Percentiles rank a stretch among this genome's conserved stretches.
These are phyloP conservation scores for Colletotrichum truncatum DNA, from an alignment of 2,329 filamentous ascomycete species.

Conservation along the genomic window DNA sequence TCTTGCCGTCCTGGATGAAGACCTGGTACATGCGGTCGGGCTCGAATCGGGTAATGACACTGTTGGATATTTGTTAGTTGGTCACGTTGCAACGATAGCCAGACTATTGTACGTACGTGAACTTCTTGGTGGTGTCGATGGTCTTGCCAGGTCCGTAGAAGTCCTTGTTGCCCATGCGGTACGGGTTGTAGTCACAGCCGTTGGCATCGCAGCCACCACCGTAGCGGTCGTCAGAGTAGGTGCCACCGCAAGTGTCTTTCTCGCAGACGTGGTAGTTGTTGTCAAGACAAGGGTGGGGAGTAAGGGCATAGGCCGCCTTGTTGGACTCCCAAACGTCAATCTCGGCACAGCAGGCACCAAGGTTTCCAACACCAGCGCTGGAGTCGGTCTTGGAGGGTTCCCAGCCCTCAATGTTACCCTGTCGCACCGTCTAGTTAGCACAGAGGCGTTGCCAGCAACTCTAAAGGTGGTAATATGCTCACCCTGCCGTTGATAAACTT, in stretches of 20 bases:
- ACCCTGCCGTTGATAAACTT: conserved; percentile 58
- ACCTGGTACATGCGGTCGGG: conserved; percentile 28
- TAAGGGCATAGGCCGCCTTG: conserved; percentile 35
- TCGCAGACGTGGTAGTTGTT: conserved; percentile 33
- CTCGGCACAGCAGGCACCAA: conserved; percentile 36
- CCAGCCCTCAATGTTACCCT: conserved; percentile 37
- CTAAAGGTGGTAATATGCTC: not conserved
- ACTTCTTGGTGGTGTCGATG: conserved; percentile 64
- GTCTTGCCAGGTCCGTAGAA: conserved; percentile 69
- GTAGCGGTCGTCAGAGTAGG: conserved; percentile 60
- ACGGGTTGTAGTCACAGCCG: conserved; percentile 74
- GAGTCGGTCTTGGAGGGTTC: conserved; percentile 31
- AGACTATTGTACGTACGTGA: conserved; percentile 56
- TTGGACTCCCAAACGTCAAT: conserved; percentile 39
- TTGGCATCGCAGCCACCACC: conserved; percentile 70
- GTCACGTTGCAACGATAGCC: too few species aligned
- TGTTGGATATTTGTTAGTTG: not conserved
- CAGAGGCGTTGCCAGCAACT: too few species aligned
- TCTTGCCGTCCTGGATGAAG: conserved; percentile 30
- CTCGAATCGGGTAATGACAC: conserved; percentile 69
- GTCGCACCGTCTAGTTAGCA: not conserved
- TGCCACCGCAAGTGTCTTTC: conserved; percentile 52
- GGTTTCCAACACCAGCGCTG: conserved; percentile 34
- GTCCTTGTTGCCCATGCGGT: conserved; percentile 64
- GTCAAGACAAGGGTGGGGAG: conserved; percentile 34